Conservation (phyloP, 495 filamentous ascomycete genomes). For the Extremus antarcticus region DNA sequence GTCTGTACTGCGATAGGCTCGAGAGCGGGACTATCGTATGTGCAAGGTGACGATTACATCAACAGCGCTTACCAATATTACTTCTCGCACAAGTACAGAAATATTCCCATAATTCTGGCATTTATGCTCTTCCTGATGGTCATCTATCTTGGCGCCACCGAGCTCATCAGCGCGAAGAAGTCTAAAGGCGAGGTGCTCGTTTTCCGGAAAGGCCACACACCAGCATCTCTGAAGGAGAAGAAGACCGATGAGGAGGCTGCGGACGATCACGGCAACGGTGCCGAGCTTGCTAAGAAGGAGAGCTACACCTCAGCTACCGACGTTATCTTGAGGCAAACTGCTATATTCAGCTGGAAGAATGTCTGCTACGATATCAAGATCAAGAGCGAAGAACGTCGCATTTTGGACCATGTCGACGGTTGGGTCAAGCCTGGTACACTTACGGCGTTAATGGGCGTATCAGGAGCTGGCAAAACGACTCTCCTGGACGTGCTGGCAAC, state of each 20-base stretch:
- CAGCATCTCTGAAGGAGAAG: constrained; percentile 44
- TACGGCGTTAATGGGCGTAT: constrained; percentile 78
- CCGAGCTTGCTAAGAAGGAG: constrained; percentile 23
- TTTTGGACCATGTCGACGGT: constrained; percentile 74
- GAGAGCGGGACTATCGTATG: constrained; percentile 40
- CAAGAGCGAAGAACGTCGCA: constrained; percentile 60
- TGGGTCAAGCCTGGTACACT: constrained; percentile 88
- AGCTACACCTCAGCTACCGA: constrained; percentile 12
- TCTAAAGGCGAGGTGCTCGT: constrained; percentile 85
- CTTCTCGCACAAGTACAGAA: constrained; percentile 58
- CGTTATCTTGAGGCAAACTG: constrained; percentile 32
- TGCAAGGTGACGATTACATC: constrained; percentile 59
- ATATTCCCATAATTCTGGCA: constrained; percentile 67
- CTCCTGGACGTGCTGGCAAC: constrained; percentile 63
- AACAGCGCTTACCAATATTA: constrained; percentile 50
- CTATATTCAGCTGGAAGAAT: constrained; percentile 78
- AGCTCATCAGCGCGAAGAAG: constrained; percentile 63
- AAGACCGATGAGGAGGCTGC: constrained; percentile 42
- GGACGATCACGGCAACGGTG: constrained; percentile 31
- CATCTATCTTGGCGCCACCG: constrained; percentile 59
- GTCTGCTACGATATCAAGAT: constrained; percentile 86
- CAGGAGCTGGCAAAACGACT: constrained; percentile 63
- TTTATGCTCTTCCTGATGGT: constrained; percentile 59
- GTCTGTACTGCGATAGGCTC: constrained; percentile 57
- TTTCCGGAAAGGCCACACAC: constrained; percentile 67